Evolutionary conservation across 176 grass and related monocot species (phyloP).

Genomic region (Echinochloa phyllopogon): DNA sequence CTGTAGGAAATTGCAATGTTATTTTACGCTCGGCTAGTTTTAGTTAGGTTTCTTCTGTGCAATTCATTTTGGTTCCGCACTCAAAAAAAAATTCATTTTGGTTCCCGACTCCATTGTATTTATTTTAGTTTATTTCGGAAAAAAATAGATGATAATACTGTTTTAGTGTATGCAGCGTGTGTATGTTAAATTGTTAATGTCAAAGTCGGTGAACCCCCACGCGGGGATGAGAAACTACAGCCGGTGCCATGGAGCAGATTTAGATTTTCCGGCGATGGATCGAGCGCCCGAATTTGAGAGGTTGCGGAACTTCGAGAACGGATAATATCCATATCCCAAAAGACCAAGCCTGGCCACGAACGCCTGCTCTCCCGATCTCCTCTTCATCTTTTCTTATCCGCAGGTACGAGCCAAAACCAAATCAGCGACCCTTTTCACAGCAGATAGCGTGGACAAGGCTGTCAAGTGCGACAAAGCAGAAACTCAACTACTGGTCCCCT

Average conservation of each 20-base stretch:
- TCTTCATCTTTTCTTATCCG: constrained; percentile 80
- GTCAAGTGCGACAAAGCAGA: neutral
- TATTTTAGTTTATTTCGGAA: too few species aligned
- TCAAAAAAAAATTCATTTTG: too few species aligned
- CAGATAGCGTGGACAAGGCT: neutral
- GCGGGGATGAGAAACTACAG: neutral
- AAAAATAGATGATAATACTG: too few species aligned
- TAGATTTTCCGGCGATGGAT: constrained; percentile 21
- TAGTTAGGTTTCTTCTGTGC: too few species aligned
- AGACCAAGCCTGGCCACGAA: constrained; percentile 74
- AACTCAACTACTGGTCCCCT: neutral
- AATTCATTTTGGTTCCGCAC: too few species aligned
- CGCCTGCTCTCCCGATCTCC: constrained; percentile 54
- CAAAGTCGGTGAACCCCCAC: neutral
- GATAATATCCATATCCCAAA: constrained; percentile 80
- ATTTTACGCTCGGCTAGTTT: too few species aligned
- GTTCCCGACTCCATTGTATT: too few species aligned
- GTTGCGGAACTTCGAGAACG: constrained; percentile 47
- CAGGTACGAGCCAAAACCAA: constrained; percentile 16
- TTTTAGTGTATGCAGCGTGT: too few species aligned
- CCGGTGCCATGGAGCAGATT: constrained; percentile 24
- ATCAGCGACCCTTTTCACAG: constrained; percentile 26
- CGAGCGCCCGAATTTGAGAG: constrained; percentile 47
- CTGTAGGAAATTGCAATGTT: too few species aligned
- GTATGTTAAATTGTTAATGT: too few species aligned